Base-by-base conservation (phyloP, 768 basidiomycete genomes). In the Pleurotus platypus region DNA sequence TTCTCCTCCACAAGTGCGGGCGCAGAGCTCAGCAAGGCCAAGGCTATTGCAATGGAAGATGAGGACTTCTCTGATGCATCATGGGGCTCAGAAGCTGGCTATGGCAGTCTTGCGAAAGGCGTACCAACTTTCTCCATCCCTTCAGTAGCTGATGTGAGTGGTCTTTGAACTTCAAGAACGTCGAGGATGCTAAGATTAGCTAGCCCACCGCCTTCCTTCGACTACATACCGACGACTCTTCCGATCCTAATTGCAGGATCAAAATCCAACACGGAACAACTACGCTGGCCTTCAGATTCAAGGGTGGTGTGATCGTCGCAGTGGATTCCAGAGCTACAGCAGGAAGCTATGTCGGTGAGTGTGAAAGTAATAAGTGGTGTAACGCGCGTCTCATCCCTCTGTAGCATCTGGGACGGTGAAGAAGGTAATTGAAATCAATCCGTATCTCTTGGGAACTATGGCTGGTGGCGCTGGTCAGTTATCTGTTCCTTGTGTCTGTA, bases 361-460 rank as follows among this genome's bases (percentile, higher is more conserved):
- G 2, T 18, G 3, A 11, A 35, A 35, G 3, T 27, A n/a, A 18
- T 7, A 3, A 1, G 20, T 27, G 15, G 24, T 18, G 12, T 30
- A 2, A 11, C 35, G 16, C 49, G 27, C 43, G 24, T 61, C 51
- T 60, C 30, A 55, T 22, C 15, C 18, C 24, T 59, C 35, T 26
- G 1, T 67, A 98, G 96, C 96, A 0, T 93, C 89, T 16, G 95
- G 96, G 55, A 98, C 96, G 13, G 93, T 99, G 60, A 98, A 96
- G 81, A 99, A 98, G 79, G 95, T 99, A 61, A 98, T 99, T 64
- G 97, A 99, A 77, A 99, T 99, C 74, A 98, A 98, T 76, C 93
- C 93, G 42, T 98, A 94, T 76, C 75, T 99, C 49, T 82, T 99
- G n/a, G 97, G 97, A 60, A 99, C 97, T 1, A 98, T 99, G 96